phyloP scores from a whole-genome alignment of 108 stramenopile genomes.

The Nitzschia sp. region DNA sequence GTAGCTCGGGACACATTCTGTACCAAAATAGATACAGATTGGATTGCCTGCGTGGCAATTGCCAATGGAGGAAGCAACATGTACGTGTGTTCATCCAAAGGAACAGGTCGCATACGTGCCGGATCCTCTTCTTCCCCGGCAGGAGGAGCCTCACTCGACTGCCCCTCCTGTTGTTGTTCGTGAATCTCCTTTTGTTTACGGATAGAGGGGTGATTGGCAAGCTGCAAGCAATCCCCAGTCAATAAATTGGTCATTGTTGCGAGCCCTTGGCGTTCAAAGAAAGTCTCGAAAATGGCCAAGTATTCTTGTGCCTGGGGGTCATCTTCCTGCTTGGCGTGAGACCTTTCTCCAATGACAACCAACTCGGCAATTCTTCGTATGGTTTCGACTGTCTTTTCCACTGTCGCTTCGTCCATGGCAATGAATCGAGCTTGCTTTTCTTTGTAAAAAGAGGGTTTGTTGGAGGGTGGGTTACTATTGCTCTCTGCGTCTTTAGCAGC shows the following conservation, averaged over 20 bases:
- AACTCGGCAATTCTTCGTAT: constrained; percentile 74
- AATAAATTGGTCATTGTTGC: constrained; percentile 60
- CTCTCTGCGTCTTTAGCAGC: neutral
- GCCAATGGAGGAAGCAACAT: constrained; percentile 58
- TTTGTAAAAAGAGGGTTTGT: neutral
- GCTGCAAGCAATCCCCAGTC: constrained; percentile 56
- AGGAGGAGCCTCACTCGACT: neutral
- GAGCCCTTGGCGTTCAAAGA: constrained; percentile 76
- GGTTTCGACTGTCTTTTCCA: constrained; percentile 59
- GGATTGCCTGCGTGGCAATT: constrained; percentile 81
- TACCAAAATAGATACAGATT: constrained; percentile 81
- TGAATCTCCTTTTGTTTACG: neutral
- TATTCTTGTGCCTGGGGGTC: constrained; percentile 31
- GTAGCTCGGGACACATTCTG: constrained; percentile 86
- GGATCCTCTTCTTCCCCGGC: neutral
- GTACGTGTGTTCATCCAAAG: constrained; percentile 7
- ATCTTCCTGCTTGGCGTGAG: constrained; percentile 18
- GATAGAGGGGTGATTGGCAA: constrained; percentile 18
- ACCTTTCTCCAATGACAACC: constrained; percentile 67
- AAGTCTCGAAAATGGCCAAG: constrained; percentile 69
- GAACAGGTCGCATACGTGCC: neutral
- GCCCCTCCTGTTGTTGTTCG: neutral
- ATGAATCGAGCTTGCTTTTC: constrained; percentile 30
- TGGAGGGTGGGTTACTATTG: neutral
- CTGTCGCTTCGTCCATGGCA: constrained; percentile 40